Evolutionary conservation across 1,284 basidiomycete genomes (phyloP).

Genomic region (Ganoderma multipileum): DNA sequence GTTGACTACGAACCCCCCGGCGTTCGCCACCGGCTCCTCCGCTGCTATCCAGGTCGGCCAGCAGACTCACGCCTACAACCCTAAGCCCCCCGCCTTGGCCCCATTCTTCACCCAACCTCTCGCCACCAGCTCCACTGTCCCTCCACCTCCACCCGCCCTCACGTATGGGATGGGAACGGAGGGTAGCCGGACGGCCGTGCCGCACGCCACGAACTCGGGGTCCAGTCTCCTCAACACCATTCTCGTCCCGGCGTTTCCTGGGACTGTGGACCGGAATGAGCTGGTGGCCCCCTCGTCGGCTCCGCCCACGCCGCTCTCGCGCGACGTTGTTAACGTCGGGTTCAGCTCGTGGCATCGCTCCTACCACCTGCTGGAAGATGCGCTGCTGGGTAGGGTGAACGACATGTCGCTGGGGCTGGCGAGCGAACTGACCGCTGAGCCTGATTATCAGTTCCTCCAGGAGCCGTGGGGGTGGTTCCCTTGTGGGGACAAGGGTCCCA

Average conservation of each 20-base stretch:
- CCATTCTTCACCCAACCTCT: background rate
- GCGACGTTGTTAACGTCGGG: no score
- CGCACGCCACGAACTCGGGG: background rate
- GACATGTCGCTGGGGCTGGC: no score
- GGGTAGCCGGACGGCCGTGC: background rate
- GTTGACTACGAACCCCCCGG: background rate
- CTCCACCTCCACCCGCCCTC: background rate
- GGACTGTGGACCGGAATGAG: background rate
- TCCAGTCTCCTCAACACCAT: background rate
- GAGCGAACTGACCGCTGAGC: no score
- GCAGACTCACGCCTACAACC: background rate
- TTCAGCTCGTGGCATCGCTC: no score
- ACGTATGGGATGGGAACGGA: background rate
- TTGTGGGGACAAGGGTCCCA: no score
- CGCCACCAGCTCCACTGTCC: background rate
- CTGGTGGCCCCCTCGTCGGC: no score
- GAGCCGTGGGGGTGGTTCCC: no score
- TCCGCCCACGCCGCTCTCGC: no score
- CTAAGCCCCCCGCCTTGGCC: background rate
- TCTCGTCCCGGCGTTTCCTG: background rate
- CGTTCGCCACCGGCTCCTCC: background rate
- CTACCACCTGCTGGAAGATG: no score
- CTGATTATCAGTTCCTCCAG: no score
- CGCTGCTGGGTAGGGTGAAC: no score
- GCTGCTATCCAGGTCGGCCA: background rate